Base-by-base conservation (phyloP, 257 asterid genomes). In the Anisodus acutangulus region DNA sequence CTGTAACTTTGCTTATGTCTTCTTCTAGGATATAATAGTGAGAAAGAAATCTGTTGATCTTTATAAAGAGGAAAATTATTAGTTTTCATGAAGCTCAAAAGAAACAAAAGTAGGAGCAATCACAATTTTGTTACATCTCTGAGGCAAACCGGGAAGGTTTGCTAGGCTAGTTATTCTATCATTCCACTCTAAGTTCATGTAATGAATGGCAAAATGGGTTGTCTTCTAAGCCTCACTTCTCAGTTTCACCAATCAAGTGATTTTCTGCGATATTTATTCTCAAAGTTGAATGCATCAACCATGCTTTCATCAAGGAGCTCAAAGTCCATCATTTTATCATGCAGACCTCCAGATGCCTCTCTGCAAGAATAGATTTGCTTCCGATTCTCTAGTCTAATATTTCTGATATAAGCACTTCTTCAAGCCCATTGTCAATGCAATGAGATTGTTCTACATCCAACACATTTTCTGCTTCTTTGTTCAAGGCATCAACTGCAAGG, bases 71-170 rank as follows among this genome's bases (percentile, higher is more conserved):
- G 16, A 4, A 3, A 4, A 12, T 3, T 55, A 4, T 13, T 55
- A 55, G 60, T 55, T 13, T 55, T 17, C 16, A 1, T 11, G 15
- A 17, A 55, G 12, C 60, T 55, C 60, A 55, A 55, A 55, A 55
- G 60, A 55, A 55, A 55, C 60, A 55, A 55, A 55, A 13, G 3
- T 55, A 55, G 16, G 7, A 55, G 60, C 60, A 13, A 55, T 55
- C 60, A 55, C 7, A 55, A 55, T 55, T 55, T 55, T 13, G 7
- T 13, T 55, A 55, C 60, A 55, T 55, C 60, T 55, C 60, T 55
- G 17, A 55, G n/a, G 60, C 54, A 76, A 85, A 85, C 89, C 87
- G 78, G 78, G 88, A 85, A 57, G 86, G 88, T 87, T 87, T 82
- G 39, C 13, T 72, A 49, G 57, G 35, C 69, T 81, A 55, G 63